Conservation (phyloP, 192 early-diverging fungal genomes). For the Glomus cerebriforme region DNA sequence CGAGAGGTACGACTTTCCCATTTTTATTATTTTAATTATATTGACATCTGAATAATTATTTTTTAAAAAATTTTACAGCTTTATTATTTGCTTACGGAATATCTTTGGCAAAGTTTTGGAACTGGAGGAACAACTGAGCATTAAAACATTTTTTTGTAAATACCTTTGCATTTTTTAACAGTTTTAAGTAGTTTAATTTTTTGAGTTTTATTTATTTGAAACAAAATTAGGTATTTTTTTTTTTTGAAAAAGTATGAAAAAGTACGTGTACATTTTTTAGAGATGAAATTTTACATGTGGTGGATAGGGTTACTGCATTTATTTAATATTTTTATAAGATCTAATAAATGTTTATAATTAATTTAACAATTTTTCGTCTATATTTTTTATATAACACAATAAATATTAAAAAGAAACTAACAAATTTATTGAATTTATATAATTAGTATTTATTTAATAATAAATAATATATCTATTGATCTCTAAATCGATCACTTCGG, state of each 20-base stretch:
- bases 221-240: not conserved
- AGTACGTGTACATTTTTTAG: too few species aligned
- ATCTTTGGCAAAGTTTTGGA: slow-evolving; percentile 37
- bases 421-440: too few species aligned
- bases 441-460: too few species aligned
- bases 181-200: not conserved
- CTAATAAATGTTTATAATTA: too few species aligned
- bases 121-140: not conserved
- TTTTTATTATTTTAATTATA: not conserved
- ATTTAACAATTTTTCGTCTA: too few species aligned
- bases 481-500: too few species aligned
- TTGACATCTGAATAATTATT: not conserved
- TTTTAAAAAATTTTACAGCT: slow-evolving; percentile 17
- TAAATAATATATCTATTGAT: too few species aligned
- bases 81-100: slow-evolving; percentile 43
- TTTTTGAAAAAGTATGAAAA: not conserved
- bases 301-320: too few species aligned
- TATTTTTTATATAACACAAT: too few species aligned
- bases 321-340: too few species aligned
- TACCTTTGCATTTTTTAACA: not conserved
- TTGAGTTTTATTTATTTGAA: not conserved
- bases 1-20: slow-evolving; percentile 38
- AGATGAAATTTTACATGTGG: too few species aligned
- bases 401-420: too few species aligned
- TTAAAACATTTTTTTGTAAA: not conserved